Base-by-base conservation (phyloP, 192 early-diverging fungal genomes). In the Allomyces macrogynus region DNA sequence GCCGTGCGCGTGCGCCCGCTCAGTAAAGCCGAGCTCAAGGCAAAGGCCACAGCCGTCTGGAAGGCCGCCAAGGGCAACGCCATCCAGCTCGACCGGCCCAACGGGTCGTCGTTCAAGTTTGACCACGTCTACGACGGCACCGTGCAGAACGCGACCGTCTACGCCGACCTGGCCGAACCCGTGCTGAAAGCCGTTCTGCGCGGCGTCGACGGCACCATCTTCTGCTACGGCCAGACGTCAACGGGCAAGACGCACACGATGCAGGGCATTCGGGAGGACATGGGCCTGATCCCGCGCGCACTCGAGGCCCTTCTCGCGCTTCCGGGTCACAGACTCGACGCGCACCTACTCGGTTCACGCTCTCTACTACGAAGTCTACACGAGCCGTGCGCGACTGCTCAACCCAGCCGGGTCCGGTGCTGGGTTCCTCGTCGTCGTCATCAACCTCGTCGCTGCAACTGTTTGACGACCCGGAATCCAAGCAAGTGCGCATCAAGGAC, bases 171-270 rank as follows among this genome's bases (percentile, higher is more conserved):
- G 49, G 49, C 49, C 2, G 16, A 20, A 20, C 49, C 49, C 3
- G 20, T 57, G 2, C 16, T 57, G 49, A n/a, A 14, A 14, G 12
- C 49, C 16, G 49, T n/a, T 3, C 57, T 64, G 16, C 16, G 27
- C 24, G 64, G 64, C 57, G 24, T 54, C 20, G 27, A 54, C 44
- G 64, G 64, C 24, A 65, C 64, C 25, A 60, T 65, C 16, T 65
- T 65, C 32, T 24, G 24, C 20, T 65, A 65, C 32, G 64, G 64
- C 24, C 64, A 65, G 7, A 65, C 64, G 24, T 25, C 64, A 5
- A 32, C 64, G 16, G 64, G 64, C 24, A 65, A 65, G 18, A 65
- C 64, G 24, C 20, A 65, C 60, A 65, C 64, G 8, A 65, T 65
- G 64, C 25, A 65, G 24, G 64, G 64, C 26, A 60, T 25, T 42